These are phyloP conservation scores for Fusarium illudens DNA, from an alignment of 2,329 filamentous ascomycete species.

Conservation along the genomic window DNA sequence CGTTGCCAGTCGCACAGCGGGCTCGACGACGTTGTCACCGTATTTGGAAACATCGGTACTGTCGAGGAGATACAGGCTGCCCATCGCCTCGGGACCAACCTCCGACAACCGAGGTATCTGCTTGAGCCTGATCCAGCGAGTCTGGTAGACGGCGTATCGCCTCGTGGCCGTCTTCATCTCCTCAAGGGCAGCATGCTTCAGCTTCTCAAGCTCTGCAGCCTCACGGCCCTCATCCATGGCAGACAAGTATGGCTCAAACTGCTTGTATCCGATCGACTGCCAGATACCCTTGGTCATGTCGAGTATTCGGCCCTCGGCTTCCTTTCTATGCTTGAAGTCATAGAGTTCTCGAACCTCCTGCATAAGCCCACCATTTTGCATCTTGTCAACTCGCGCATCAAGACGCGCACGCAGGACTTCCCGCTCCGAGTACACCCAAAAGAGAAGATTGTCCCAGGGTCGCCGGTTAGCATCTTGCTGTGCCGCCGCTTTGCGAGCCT, in stretches of 20 bases:
- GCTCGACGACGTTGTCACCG: constrained; percentile 67
- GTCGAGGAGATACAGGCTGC: constrained; percentile 80
- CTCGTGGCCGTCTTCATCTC: constrained; percentile 83
- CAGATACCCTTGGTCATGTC: constrained; percentile 88
- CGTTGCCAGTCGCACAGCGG: constrained; percentile 68
- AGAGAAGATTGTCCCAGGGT: constrained; percentile 70
- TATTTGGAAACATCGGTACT: constrained; percentile 74
- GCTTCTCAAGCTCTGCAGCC: constrained; percentile 56
- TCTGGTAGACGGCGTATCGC: constrained; percentile 86
- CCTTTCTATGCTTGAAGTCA: constrained; percentile 48
- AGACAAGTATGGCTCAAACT: constrained; percentile 78
- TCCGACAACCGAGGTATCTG: constrained; percentile 74
- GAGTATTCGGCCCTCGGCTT: constrained; percentile 59
- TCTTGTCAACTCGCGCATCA: constrained; percentile 81
- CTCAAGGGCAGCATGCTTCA: constrained; percentile 71
- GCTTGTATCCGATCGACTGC: constrained; percentile 96
- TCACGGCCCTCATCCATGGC: constrained; percentile 49
- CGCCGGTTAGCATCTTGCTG: constrained; percentile 34
- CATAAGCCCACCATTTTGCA: constrained; percentile 70
- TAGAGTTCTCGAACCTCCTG: constrained; percentile 59
- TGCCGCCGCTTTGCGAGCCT: constrained; percentile 48
- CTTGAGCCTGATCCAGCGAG: constrained; percentile 87
- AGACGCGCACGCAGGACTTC: constrained; percentile 75
- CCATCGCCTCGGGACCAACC: constrained; percentile 58
- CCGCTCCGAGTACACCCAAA: constrained; percentile 86